Evolutionary conservation across 495 filamentous ascomycete species (phyloP).

Genomic region (Extremus antarcticus): DNA sequence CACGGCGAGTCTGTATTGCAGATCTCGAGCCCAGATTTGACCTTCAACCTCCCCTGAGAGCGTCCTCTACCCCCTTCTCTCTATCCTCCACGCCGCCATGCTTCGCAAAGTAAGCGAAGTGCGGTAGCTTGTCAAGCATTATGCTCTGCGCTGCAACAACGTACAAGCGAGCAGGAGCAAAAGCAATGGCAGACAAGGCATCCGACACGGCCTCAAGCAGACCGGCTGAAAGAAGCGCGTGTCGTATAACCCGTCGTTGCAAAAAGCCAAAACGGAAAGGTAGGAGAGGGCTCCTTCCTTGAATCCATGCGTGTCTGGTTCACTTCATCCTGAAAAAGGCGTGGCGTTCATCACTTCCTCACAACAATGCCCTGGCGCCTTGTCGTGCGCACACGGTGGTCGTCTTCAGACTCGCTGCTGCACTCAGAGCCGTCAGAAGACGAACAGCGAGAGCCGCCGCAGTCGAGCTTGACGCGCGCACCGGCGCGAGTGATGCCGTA

Average conservation of each 20-base stretch:
- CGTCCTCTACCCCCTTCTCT: background rate
- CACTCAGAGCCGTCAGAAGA: slow-evolving; percentile 57
- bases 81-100: background rate
- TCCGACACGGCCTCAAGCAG: slow-evolving; percentile 6
- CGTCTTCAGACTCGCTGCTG: slow-evolving; percentile 29
- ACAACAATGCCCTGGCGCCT: slow-evolving; percentile 73
- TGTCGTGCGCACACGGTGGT: slow-evolving; percentile 30
- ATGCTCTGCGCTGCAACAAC: background rate
- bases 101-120: background rate
- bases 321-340: background rate
- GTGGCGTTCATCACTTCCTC: slow-evolving; percentile 27
- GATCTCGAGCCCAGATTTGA: background rate
- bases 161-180: background rate
- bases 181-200: background rate
- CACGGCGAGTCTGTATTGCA: background rate
- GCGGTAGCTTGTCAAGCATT: background rate
- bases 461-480: slow-evolving; percentile 87
- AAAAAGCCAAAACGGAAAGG: slow-evolving; percentile 5
- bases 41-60: background rate
- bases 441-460: slow-evolving; percentile 74
- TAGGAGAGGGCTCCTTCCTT: background rate
- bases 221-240: slow-evolving; percentile 15
- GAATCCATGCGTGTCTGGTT: background rate
- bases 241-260: background rate
- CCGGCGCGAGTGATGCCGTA: slow-evolving; percentile 92